Evolutionary conservation across 2,329 filamentous ascomycete species (phyloP), one percentile per base, ranked within the genome.

Genomic region (Dissoconium aciculare): DNA sequence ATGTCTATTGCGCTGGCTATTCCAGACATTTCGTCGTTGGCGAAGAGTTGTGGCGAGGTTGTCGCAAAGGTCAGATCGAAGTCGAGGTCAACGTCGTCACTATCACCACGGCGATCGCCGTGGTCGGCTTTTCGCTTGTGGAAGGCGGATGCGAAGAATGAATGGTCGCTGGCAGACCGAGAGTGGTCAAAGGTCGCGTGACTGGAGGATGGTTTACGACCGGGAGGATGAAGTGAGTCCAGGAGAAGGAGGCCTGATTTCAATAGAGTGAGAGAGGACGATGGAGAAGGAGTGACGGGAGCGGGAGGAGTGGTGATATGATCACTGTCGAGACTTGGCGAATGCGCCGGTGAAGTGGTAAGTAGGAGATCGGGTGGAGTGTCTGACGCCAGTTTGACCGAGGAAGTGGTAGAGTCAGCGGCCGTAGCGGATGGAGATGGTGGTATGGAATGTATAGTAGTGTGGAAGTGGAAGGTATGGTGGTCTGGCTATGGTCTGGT

Each of bases 1-100:
- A 75, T 73, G 50, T 74, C 66, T 51, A 75, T n/a, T 36, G 62
- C 58, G 38, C 67, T 63, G 32, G 59, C 52, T 67, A 71, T 71
- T 44, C 49, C 58, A 54, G 39, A 41, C 29, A 27, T 26, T 15
- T 15, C 33, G 17, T n/a, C 19, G 19, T n/a, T n/a, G 19, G 8
- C 19, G 19, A n/a, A n/a, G 8, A 37, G 28, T 25, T 31, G 28
- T 25, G 41, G 35, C 28, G 38, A 33, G 14, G 26, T 31, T 23
- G 43, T 43, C 31, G 36, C 28, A 12, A 40, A 35, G 12, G 40
- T 32, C 28, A 39, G 39, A 26, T 44, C 46, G n/a, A 49, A 42
- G 12, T 39, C 40, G 4, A 41, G 19, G 27, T 31, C 19, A 14
- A 17, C 12, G 13, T 28, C 27, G 15, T 38, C 26, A 32, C 36